Evolutionary conservation across 2,329 filamentous ascomycete species (phyloP).

Genomic region (Mariannaea sp.): DNA sequence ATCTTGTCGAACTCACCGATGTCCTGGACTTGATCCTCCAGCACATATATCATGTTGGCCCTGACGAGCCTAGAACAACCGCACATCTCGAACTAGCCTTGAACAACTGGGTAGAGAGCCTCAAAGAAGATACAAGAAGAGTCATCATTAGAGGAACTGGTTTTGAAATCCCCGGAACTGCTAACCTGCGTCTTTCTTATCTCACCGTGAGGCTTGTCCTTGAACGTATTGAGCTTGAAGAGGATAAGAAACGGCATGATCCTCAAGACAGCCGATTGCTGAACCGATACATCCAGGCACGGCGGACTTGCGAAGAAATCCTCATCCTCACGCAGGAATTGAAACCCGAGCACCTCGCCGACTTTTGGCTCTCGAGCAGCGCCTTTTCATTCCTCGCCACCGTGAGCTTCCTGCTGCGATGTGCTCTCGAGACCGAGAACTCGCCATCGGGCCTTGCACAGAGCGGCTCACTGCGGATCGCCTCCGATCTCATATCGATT

Average conservation of each 20-base stretch:
- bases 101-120: conserved; percentile 51
- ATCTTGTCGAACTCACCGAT: conserved; percentile 51
- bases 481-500: conserved; percentile 47
- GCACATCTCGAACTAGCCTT: conserved; percentile 46
- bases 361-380: conserved; percentile 56
- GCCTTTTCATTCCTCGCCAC: conserved; percentile 56
- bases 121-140: conserved; percentile 45
- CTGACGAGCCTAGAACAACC: conserved; percentile 33
- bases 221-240: conserved; percentile 53
- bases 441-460: conserved; percentile 42
- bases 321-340: conserved; percentile 54
- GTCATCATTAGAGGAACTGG: conserved; percentile 50
- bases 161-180: conserved; percentile 49
- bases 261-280: conserved; percentile 31
- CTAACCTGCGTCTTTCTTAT: conserved; percentile 58
- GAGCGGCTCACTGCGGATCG: conserved; percentile 49
- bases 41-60: conserved; percentile 45
- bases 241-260: conserved; percentile 39
- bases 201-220: conserved; percentile 53
- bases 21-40: conserved; percentile 40
- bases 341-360: conserved; percentile 47
- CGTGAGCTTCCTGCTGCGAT: conserved; percentile 55
- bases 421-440: conserved; percentile 51
- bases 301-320: conserved; percentile 54
- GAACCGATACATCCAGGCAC: conserved; percentile 47